phyloP scores from a whole-genome alignment of 805 yeast species.

The Isabelozyma pseudorhagii region DNA sequence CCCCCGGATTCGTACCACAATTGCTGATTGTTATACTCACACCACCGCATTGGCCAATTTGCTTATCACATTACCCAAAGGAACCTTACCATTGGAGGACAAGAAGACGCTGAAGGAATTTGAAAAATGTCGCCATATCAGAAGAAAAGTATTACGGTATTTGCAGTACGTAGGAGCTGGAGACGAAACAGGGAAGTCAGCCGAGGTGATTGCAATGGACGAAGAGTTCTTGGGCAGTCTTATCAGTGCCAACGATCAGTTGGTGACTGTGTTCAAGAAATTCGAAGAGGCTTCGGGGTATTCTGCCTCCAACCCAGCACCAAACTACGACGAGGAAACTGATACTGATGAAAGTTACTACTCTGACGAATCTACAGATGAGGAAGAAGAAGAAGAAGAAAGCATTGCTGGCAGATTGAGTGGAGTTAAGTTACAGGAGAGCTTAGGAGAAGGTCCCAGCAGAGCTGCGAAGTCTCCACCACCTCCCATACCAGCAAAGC shows the following conservation, averaged over 20 bases:
- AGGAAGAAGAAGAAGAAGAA: conserved; percentile 39
- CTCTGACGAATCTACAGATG: conserved; percentile 32
- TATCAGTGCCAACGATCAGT: conserved; percentile 85
- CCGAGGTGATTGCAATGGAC: conserved; percentile 34
- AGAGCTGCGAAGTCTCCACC: conserved; percentile 15
- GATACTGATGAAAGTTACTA: conserved; percentile 35
- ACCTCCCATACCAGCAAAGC: conserved; percentile 26
- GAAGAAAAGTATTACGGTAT: conserved; percentile 77
- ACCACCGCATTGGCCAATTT: conserved; percentile 66
- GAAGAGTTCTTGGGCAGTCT: conserved; percentile 88
- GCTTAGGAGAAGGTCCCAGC: neutral
- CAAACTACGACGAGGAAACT: conserved; percentile 24
- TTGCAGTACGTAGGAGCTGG: conserved; percentile 73
- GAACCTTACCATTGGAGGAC: conserved; percentile 62
- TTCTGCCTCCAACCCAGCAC: conserved; percentile 37
- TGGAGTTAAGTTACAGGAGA: conserved; percentile 2
- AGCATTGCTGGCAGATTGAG: conserved; percentile 6
- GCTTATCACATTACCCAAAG: conserved; percentile 37
- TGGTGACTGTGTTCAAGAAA: conserved; percentile 66
- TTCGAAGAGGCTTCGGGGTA: conserved; percentile 58
- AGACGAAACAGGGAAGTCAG: conserved; percentile 22
- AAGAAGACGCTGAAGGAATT: conserved; percentile 60
- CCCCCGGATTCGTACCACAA: conserved; percentile 62
- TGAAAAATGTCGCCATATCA: conserved; percentile 67
- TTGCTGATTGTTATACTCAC: conserved; percentile 74